These are phyloP conservation scores for Helianthus annuus DNA, from an alignment of 129 eudicot genomes.

Conservation along the genomic window DNA sequence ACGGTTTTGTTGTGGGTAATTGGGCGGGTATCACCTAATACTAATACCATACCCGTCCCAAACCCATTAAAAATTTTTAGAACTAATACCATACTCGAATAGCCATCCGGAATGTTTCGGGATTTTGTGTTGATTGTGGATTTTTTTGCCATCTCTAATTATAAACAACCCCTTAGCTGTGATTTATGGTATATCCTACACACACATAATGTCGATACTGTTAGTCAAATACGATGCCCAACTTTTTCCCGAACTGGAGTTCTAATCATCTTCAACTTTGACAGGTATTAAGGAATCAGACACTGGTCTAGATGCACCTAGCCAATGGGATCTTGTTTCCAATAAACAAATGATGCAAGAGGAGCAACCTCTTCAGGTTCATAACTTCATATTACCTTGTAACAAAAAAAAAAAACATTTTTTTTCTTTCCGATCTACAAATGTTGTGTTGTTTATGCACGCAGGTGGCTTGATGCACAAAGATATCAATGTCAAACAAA, in stretches of 20 bases:
- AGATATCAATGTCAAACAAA: slow-evolving; percentile 95
- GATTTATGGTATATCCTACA: background rate
- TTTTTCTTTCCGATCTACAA: background rate
- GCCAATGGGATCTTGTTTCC: slow-evolving; percentile 98
- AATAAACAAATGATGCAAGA: slow-evolving; percentile 99
- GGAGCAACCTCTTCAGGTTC: slow-evolving; percentile 98
- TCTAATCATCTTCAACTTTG: background rate
- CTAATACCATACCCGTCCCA: too few species aligned
- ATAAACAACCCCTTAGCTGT: background rate
- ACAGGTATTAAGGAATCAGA: slow-evolving; percentile 96
- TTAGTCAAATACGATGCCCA: background rate
- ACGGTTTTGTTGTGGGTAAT: background rate
- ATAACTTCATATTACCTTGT: background rate
- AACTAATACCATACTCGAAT: background rate
- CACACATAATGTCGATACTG: background rate
- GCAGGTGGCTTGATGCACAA: slow-evolving; percentile 96
- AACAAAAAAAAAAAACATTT: background rate
- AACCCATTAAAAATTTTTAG: too few species aligned
- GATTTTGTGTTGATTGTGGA: background rate
- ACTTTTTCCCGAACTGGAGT: slow-evolving; percentile 11
- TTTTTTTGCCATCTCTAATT: background rate
- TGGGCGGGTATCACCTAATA: background rate
- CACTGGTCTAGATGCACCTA: slow-evolving; percentile 98
- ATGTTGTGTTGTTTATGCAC: slow-evolving; percentile 17
- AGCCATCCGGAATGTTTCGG: background rate